Evolutionary conservation across 2,329 filamentous ascomycete species (phyloP).

Genomic region (Diaporthe eres): DNA sequence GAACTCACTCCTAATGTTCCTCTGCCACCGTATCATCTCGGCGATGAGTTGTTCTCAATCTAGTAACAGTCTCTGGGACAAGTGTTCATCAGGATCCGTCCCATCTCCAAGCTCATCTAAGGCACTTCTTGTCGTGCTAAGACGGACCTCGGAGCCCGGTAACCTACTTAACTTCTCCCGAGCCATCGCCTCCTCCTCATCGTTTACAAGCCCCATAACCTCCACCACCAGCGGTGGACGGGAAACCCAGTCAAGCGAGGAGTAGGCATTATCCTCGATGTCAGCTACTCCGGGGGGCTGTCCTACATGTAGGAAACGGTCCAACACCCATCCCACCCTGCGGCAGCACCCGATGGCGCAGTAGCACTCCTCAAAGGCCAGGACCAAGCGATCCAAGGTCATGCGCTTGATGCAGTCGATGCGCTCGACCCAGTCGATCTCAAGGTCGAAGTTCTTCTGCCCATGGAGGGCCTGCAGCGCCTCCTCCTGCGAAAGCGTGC

Average conservation of each 20-base stretch:
- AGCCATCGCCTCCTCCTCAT: not conserved
- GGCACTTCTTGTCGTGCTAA: not conserved
- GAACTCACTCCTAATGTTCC: not conserved
- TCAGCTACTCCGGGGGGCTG: constrained; percentile 10
- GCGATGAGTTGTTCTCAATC: not conserved
- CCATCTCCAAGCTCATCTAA: not conserved
- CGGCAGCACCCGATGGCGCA: constrained; percentile 35
- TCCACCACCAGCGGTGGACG: constrained; percentile 32
- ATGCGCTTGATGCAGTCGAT: constrained; percentile 36
- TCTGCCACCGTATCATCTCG: too few species aligned
- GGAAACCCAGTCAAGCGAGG: not conserved
- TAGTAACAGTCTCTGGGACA: not conserved
- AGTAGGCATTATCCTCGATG: constrained; percentile 2
- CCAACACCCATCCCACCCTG: constrained; percentile 32
- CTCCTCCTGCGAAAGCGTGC: not conserved
- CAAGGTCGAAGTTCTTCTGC: not conserved
- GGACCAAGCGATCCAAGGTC: constrained; percentile 27
- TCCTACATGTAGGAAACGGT: not conserved
- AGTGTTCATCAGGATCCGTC: not conserved
- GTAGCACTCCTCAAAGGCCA: constrained; percentile 36
- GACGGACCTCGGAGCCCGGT: not conserved
- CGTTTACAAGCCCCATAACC: constrained; percentile 7
- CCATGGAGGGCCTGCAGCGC: constrained; percentile 26
- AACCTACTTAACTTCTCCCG: not conserved
- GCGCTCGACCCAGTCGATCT: constrained; percentile 27